Percentiles rank a stretch among this genome's conserved stretches.
phyloP scores from a whole-genome alignment of 495 filamentous ascomycete species.

The Trichoderma asperelloides region DNA sequence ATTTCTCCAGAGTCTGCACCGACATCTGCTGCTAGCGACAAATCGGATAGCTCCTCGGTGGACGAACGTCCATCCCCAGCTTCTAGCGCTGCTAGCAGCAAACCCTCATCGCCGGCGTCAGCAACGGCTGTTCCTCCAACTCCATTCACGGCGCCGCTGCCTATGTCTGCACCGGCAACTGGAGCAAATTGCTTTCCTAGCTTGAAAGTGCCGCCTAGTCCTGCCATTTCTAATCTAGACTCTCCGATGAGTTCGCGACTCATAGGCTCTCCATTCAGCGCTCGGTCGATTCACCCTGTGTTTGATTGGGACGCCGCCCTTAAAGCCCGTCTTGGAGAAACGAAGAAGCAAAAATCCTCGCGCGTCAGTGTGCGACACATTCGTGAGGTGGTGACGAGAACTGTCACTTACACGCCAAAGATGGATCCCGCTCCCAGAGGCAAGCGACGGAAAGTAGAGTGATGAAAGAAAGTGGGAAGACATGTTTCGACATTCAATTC shows the following conservation, averaged over 20 bases:
- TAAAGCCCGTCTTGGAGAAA: conserved; percentile 30
- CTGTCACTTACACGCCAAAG: conserved; percentile 62
- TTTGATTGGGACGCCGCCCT: conserved; percentile 54
- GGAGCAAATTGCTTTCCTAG: conserved; percentile 37
- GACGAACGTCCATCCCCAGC: conserved; percentile 23
- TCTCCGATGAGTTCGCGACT: conserved; percentile 27
- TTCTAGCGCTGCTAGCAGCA: conserved; percentile 5
- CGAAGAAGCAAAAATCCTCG: conserved; percentile 28
- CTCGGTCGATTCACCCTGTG: conserved; percentile 46
- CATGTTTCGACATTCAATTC: neutral
- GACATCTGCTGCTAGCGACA: conserved; percentile 44
- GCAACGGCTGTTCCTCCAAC: conserved; percentile 24
- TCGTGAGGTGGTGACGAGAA: conserved; percentile 64
- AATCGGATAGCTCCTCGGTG: conserved; percentile 45
- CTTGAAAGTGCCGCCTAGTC: conserved; percentile 52
- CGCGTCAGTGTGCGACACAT: conserved; percentile 47
- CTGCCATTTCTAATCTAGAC: conserved; percentile 40
- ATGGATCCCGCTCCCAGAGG: conserved; percentile 67
- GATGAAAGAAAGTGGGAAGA: conserved; percentile 12
- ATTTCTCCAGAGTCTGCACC: conserved; percentile 26
- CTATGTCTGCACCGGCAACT: conserved; percentile 50
- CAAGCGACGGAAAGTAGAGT: conserved; percentile 62
- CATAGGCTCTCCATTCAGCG: conserved; percentile 35
- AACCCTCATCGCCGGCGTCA: neutral
- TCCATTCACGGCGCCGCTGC: conserved; percentile 33